These are phyloP conservation scores for Umbellularia californica DNA, from an alignment of 164 flowering plant species.

Conservation along the genomic window DNA sequence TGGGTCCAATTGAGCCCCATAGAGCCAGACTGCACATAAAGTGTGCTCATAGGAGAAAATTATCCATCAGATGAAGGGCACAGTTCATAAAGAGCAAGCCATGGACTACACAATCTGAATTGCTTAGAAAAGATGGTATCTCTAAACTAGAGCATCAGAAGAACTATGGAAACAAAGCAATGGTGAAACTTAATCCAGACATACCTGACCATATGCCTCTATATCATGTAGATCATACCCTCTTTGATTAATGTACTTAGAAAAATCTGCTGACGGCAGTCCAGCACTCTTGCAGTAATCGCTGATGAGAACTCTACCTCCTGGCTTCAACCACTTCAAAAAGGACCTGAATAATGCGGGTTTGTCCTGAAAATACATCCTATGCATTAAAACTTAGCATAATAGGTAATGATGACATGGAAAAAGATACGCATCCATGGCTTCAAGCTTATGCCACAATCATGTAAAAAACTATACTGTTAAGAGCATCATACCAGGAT, in stretches of 20 bases:
- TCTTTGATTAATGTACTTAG: slow-evolving; percentile 75
- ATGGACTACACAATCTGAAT: too few species aligned
- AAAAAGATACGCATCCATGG: background rate
- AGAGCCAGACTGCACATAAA: too few species aligned
- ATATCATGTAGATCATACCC: slow-evolving; percentile 95
- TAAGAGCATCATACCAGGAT: too few species aligned
- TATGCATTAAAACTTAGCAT: background rate
- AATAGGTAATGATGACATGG: background rate
- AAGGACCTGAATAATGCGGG: slow-evolving; percentile 75
- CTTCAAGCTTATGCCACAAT: background rate
- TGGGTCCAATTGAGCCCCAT: too few species aligned
- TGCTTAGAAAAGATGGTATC: background rate
- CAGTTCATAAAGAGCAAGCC: too few species aligned
- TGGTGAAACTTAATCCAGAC: background rate
- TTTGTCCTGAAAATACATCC: slow-evolving; percentile 64
- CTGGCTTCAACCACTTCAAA: slow-evolving; percentile 96
- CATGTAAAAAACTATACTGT: too few species aligned
- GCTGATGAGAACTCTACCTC: slow-evolving; percentile 88
- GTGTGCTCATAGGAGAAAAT: too few species aligned
- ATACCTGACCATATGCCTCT: slow-evolving; percentile 84
- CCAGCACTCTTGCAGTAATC: slow-evolving; percentile 84
- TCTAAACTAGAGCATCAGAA: background rate
- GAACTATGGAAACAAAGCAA: background rate
- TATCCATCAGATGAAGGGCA: too few species aligned
- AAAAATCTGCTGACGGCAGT: slow-evolving; percentile 65